Percentiles rank a stretch among this genome's conserved stretches.
Evolutionary conservation across 768 basidiomycete genomes (phyloP).

Genomic region (Leccinum rimulosum): DNA sequence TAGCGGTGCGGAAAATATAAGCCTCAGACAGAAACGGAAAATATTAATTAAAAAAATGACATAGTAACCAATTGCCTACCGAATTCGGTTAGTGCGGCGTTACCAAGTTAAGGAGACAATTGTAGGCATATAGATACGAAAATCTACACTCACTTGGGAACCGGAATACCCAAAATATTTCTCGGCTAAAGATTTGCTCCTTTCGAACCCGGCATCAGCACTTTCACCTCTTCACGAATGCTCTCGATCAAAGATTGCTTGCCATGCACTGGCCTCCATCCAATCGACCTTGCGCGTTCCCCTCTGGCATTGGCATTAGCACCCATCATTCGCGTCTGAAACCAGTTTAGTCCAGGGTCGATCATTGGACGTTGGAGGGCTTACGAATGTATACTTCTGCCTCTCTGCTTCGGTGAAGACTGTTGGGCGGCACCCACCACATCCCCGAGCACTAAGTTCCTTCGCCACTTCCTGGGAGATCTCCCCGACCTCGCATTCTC

Average conservation of each 20-base stretch:
- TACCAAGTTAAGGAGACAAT: conserved; percentile 3
- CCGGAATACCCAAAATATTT: neutral
- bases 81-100: conserved; percentile 9
- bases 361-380: neutral
- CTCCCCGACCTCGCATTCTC: conserved; percentile 45
- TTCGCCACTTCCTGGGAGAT: conserved; percentile 40
- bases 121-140: neutral
- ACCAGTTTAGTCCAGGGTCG: neutral
- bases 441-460: conserved; percentile 29
- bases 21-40: neutral
- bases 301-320: conserved; percentile 20
- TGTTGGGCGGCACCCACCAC: conserved; percentile 31
- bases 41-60: conserved; percentile 1
- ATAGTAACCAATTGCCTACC: neutral
- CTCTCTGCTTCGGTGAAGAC: conserved; percentile 36
- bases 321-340: conserved; percentile 18
- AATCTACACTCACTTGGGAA: neutral
- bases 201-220: conserved; percentile 3
- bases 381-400: conserved; percentile 15
- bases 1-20: neutral
- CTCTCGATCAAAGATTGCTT: conserved; percentile 42
- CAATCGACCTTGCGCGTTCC: conserved; percentile 19
- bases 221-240: conserved; percentile 40
- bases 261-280: conserved; percentile 30
- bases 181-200: neutral